Base-by-base conservation (phyloP, 2,329 filamentous ascomycete species). In the Cyclaneusma minus region DNA sequence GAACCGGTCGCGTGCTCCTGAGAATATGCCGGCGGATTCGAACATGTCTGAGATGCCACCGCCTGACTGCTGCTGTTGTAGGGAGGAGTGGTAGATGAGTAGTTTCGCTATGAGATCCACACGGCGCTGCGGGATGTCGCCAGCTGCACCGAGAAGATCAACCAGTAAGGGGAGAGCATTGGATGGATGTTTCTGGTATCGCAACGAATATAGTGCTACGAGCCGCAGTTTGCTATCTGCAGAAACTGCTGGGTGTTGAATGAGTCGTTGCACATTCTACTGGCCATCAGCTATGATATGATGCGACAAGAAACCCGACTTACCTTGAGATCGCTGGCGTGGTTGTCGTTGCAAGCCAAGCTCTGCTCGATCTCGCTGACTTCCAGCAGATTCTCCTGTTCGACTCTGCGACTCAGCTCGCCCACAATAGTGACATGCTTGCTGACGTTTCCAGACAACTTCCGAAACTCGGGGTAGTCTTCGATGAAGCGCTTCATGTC, bases 401-500 rank as follows among this genome's bases (percentile, higher is more conserved):
- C 80, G 9, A 98, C 85, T 29, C 81, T 71, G 30, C 87, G 68
- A 49, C 84, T 94, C 21, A 98, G 63, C 47, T 98, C 91, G 1
- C 84, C 84, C 13, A 98, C 89, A 13, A 98, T 59, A 1, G 89
- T 93, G 30, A 98, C 91, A 48, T 98, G 89, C 48, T 98, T 98
- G 56, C 85, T 95, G 28, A 98, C 89, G 40, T 98, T 98, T 19
- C 89, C 85, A 2, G 89, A 94, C 1, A 98, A 68, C 44, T 94
- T 92, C 31, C 89, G 74, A 51, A 98, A 98, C 48, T 98, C 89
- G 3, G 89, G 89, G 47, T 95, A 98, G 45, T 98, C 89, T 51
- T 98, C 89, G 29, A 98, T 91, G 42, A 98, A 98, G 22, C 85
- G 81, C 52, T 98, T 98, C 91, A 98, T 98, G 49, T 98, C 89